Evolutionary conservation across 1,139 yeast genomes (phyloP), one percentile per base, ranked within the genome.

Genomic region (Spencermartinsiella ligniputridi): DNA sequence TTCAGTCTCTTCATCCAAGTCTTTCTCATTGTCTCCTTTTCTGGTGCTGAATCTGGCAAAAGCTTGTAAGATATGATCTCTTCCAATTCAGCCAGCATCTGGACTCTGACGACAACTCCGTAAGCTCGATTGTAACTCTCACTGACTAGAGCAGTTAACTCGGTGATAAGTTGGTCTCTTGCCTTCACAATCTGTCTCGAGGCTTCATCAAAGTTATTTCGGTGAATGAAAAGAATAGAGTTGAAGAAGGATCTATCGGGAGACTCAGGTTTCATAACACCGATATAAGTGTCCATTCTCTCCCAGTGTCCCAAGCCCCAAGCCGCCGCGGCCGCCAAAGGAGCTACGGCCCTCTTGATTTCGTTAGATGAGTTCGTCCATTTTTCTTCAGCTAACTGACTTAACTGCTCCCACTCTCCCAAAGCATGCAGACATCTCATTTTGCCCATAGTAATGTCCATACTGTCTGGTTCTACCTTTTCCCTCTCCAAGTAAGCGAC

Each of bases 221-320:
- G 73, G 61, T 94, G 98, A 45, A 92, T 71, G 51, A 83, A 79
- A 48, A 92, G 69, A 55, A 94, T 85, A 0, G 98, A 96, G 59
- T 87, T 84, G 72, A 90, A 92, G 63, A 92, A 94, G 1, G 96
- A 94, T 48, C 89, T 80, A 59, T 94, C 97, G 0, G 97, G 96
- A 2, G 96, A 86, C 52, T 88, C 96, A 1, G 79, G 70, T 54
- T 88, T 88, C 95, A 94, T 88, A 0, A 86, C 96, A 50, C 79
- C 73, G 46, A 90, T 89, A 58, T 90, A 94, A 8, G 85, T 77
- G 59, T 88, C 97, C 92, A 94, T 90, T 57, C 88, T 75, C 57
- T 89, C 97, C 98, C 98, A 94, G 62, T 88, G 94, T 1, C 92
- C 92, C 40, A 92, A 71, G n/a, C 97, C 97, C 98, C 98, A 92